Conservation (phyloP, 495 filamentous ascomycete species). For the Tetracladium setigerum region DNA sequence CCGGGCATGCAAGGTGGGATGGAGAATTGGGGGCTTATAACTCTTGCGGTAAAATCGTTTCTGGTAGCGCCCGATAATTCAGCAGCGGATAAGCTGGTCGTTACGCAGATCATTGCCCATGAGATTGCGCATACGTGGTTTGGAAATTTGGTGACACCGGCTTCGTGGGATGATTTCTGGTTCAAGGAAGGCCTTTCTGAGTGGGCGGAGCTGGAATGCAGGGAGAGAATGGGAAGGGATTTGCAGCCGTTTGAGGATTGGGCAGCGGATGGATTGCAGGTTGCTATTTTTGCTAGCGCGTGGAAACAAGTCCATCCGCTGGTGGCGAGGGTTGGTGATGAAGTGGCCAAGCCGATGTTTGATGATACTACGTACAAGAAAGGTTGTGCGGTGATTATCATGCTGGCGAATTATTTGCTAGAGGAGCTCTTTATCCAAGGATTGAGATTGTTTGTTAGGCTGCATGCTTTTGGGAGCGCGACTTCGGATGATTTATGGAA, state of each 20-base stretch:
- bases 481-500: slow-evolving; percentile 14
- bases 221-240: neutral
- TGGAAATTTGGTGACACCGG: slow-evolving; percentile 18
- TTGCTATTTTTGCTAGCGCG: slow-evolving; percentile 4
- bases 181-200: slow-evolving; percentile 23
- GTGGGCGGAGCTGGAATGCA: slow-evolving; percentile 7
- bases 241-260: slow-evolving; percentile 12
- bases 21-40: slow-evolving; percentile 22
- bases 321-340: too few relatives aligned
- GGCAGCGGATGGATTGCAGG: slow-evolving; percentile 8
- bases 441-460: slow-evolving; percentile 9
- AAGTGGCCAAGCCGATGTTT: slow-evolving; percentile 5
- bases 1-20: slow-evolving; percentile 12
- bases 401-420: slow-evolving; percentile 11
- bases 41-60: neutral
- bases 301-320: neutral
- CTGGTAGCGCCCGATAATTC: neutral
- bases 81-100: neutral
- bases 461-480: slow-evolving; percentile 11
- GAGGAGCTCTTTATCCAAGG: slow-evolving; percentile 12
- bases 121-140: slow-evolving; percentile 23
- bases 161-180: slow-evolving; percentile 19
- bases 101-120: slow-evolving; percentile 4
- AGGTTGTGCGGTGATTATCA: slow-evolving; percentile 9
- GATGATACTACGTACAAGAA: slow-evolving; percentile 17